These are phyloP conservation scores for Thelephora ganbajun DNA, from an alignment of 768 basidiomycete species.

Conservation along the genomic window DNA sequence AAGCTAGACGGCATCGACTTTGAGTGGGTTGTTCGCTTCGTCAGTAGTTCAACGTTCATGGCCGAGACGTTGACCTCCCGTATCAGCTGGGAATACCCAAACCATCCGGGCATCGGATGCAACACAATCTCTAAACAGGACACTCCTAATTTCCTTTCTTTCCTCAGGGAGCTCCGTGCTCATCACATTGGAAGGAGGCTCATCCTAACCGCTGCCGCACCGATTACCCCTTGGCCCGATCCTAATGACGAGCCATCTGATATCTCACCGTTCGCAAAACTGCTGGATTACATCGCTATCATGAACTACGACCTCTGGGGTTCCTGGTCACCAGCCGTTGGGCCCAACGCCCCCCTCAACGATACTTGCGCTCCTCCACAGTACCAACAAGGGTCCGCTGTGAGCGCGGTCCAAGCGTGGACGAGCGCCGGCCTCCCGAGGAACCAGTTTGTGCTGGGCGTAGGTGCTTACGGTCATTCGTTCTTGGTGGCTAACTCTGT, in stretches of 20 bases:
- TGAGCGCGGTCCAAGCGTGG: conserved; percentile 65
- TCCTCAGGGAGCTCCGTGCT: conserved; percentile 57
- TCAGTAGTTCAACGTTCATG: background rate
- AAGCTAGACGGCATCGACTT: conserved; percentile 53
- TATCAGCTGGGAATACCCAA: conserved; percentile 79
- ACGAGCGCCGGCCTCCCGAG: conserved; percentile 62
- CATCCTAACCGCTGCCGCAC: conserved; percentile 60
- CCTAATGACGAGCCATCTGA: conserved; percentile 40
- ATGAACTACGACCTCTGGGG: conserved; percentile 66
- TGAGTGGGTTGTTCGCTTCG: conserved; percentile 29
- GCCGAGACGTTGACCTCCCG: background rate
- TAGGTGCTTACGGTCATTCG: conserved; percentile 76
- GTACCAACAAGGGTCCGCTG: conserved; percentile 61
- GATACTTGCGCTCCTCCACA: conserved; percentile 54
- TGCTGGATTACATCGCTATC: conserved; percentile 61
- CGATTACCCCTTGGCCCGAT: conserved; percentile 52
- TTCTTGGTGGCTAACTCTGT: conserved; percentile 28
- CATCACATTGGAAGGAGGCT: conserved; percentile 38
- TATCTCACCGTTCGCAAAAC: conserved; percentile 49
- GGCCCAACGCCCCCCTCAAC: conserved; percentile 75
- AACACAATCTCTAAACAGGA: conserved; percentile 53
- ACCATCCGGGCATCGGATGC: conserved; percentile 48
- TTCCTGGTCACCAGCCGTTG: conserved; percentile 30
- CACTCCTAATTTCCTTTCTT: conserved; percentile 63
- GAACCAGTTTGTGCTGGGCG: conserved; percentile 66